A percentile compares a stretch with the other conserved stretches of the same genome.
Evolutionary conservation across 768 basidiomycete species (phyloP).

Genomic region (Clitopilus passeckerianus): DNA sequence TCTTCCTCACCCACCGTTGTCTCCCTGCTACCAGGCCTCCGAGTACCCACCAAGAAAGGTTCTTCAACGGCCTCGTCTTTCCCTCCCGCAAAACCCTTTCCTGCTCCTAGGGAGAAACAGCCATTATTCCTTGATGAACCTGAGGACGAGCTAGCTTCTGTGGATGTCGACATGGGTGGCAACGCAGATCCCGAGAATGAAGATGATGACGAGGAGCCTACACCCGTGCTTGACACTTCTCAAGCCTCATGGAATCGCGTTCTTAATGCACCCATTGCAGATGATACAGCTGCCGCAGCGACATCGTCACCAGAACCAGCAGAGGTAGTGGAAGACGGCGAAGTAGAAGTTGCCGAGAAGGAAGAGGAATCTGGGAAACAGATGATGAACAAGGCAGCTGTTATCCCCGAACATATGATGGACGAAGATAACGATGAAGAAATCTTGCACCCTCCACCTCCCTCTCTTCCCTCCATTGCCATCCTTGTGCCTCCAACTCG

Average conservation of each 20-base stretch:
- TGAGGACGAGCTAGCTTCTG: not conserved
- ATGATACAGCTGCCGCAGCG: not conserved
- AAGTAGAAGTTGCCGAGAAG: not conserved
- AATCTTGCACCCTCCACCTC: not conserved
- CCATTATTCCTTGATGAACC: not conserved
- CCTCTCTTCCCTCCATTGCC: not conserved
- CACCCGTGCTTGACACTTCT: not conserved
- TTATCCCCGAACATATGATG: not conserved
- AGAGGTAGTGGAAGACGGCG: not conserved
- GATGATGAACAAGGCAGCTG: not conserved
- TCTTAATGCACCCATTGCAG: not conserved
- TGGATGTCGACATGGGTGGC: not conserved
- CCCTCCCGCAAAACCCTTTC: not conserved
- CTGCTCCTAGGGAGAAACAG: not conserved
- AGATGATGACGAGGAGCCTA: slow-evolving; percentile 7
- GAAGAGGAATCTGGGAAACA: not conserved
- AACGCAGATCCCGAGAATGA: slow-evolving; percentile 1
- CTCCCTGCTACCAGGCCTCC: not conserved
- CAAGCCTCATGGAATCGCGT: not conserved
- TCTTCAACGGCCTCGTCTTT: not conserved
- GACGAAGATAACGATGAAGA: not conserved
- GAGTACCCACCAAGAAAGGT: not conserved
- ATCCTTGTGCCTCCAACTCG: not conserved
- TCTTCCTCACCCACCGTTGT: not conserved
- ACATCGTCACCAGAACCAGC: not conserved